These are phyloP conservation scores for Citrus sinensis DNA, from an alignment of 345 rosid species.

Conservation along the genomic window DNA sequence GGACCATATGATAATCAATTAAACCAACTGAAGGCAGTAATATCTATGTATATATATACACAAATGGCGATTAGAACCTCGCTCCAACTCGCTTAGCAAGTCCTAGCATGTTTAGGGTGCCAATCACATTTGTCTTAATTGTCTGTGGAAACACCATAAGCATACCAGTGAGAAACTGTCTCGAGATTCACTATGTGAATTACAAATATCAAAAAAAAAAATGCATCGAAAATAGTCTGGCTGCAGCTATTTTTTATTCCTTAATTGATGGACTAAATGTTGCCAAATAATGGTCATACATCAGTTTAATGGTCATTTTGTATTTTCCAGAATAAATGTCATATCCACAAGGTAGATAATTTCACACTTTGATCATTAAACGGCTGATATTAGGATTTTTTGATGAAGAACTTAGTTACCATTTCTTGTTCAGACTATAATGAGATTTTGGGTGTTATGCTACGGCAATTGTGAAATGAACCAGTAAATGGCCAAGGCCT, in stretches of 20 bases:
- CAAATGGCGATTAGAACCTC: slow-evolving; percentile 39
- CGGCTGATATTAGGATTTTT: not conserved
- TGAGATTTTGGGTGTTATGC: not conserved
- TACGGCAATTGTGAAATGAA: not conserved
- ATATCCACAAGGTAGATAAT: not conserved
- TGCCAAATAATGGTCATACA: not conserved
- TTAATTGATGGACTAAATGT: not conserved
- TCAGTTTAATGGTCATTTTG: not conserved
- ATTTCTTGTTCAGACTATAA: not conserved
- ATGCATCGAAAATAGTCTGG: not conserved
- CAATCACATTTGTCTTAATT: slow-evolving; percentile 95
- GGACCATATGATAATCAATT: not conserved
- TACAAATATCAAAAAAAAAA: not conserved
- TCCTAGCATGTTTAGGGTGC: slow-evolving; percentile 96
- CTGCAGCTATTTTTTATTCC: not conserved
- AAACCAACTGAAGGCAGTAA: not conserved
- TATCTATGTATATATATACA: not conserved
- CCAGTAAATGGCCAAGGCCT: not conserved
- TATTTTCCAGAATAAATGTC: not conserved
- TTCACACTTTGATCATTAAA: not conserved
- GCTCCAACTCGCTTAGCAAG: slow-evolving; percentile 99
- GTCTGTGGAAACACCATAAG: slow-evolving; percentile 43
- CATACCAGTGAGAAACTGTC: slow-evolving; percentile 17
- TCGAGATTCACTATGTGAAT: not conserved
- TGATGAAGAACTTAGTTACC: not conserved